phyloP scores from a whole-genome alignment of 2,329 filamentous ascomycete species.

The Pestalotiopsis sp. region DNA sequence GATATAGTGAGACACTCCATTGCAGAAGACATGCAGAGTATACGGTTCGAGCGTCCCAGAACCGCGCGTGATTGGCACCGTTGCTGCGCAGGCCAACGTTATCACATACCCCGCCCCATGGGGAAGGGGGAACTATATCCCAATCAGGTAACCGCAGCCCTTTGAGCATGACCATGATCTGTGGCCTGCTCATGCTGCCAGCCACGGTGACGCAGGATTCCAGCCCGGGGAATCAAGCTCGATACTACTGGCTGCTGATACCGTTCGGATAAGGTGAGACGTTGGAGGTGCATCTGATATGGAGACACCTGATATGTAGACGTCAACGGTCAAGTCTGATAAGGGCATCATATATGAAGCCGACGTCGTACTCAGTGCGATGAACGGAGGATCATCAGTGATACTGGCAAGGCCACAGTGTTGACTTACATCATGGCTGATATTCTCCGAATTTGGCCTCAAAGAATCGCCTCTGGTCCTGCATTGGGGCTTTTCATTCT shows the following conservation, averaged over 20 bases:
- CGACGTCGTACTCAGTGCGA: background rate
- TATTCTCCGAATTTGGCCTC: background rate
- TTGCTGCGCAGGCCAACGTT: background rate
- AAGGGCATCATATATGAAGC: background rate
- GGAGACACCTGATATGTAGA: background rate
- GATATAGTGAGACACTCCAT: no score
- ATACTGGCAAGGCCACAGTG: background rate
- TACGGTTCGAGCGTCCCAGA: background rate
- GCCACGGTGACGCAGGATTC: background rate
- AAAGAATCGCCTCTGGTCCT: background rate
- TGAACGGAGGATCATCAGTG: background rate
- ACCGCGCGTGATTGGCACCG: background rate
- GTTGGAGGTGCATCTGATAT: background rate
- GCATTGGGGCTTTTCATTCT: background rate
- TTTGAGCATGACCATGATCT: background rate
- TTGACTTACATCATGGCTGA: background rate
- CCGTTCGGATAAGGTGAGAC: background rate
- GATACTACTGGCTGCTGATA: constrained; percentile 2
- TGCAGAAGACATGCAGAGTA: background rate
- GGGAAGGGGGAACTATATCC: background rate
- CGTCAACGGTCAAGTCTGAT: background rate
- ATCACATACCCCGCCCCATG: constrained; percentile 3
- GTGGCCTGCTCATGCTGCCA: background rate
- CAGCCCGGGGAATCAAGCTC: background rate
- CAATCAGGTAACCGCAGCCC: background rate